Percentiles rank a stretch among this genome's conserved stretches.
These are phyloP conservation scores for Vaccinium myrtillus DNA, from an alignment of 148 eudicot genomes.

Conservation along the genomic window DNA sequence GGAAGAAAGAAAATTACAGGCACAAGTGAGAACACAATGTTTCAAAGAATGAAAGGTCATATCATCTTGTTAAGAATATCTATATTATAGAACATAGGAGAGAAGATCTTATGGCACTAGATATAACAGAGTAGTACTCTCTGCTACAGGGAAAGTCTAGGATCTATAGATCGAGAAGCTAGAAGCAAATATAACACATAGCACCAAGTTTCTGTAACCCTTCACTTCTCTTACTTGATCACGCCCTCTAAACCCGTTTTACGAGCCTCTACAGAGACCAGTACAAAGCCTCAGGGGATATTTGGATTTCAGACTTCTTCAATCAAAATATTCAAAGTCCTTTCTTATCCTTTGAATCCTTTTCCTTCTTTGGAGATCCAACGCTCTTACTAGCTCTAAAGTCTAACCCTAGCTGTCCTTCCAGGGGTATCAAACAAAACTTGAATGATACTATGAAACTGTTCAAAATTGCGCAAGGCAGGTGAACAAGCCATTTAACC, in stretches of 20 bases:
- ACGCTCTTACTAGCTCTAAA: background rate
- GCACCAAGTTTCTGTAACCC: background rate
- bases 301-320: slow-evolving; percentile 3
- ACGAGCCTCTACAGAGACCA: background rate
- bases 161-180: background rate
- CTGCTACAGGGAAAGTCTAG: background rate
- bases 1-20: slow-evolving; percentile 7
- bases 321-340: background rate
- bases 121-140: background rate
- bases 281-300: background rate
- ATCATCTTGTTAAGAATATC: background rate
- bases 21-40: background rate
- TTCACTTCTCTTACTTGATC: background rate
- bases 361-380: background rate
- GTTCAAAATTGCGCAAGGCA: background rate
- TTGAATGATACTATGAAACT: background rate
- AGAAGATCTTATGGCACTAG: background rate
- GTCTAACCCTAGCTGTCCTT: background rate
- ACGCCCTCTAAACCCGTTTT: background rate
- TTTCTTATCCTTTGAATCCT: background rate
- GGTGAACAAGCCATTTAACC: background rate
- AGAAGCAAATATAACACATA: background rate
- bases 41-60: background rate
- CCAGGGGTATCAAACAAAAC: background rate
- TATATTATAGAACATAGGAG: background rate